Conservation (phyloP, 768 basidiomycete species). For the Termitomyces sp. region DNA sequence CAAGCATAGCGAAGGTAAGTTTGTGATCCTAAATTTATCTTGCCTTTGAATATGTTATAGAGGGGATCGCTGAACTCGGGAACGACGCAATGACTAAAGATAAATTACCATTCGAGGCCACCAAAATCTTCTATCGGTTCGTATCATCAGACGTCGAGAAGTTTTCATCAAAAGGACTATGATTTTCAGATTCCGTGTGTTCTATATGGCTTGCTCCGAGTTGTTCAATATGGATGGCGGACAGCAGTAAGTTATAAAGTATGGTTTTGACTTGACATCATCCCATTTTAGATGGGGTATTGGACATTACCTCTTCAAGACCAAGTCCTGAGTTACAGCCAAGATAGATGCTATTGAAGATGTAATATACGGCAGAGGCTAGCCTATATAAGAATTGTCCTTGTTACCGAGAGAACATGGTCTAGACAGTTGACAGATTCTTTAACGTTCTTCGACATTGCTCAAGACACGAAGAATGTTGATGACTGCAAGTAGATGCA, state of each 20-base stretch:
- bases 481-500: slow-evolving; percentile 46
- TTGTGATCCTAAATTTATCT: no score
- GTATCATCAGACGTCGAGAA: neutral
- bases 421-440: neutral
- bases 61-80: neutral
- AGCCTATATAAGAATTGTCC: neutral
- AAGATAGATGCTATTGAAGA: neutral
- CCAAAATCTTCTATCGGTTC: neutral
- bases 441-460: slow-evolving; percentile 43
- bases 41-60: neutral
- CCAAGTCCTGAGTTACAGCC: slow-evolving; percentile 7
- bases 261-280: neutral
- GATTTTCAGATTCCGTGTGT: slow-evolving; percentile 54
- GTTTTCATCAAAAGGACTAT: no score
- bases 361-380: slow-evolving; percentile 7
- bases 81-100: neutral
- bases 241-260: slow-evolving; percentile 45
- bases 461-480: slow-evolving; percentile 82
- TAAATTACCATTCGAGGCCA: neutral
- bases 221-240: slow-evolving; percentile 58
- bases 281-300: slow-evolving; percentile 42
- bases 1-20: slow-evolving; percentile 26
- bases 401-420: neutral
- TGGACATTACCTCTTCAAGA: slow-evolving; percentile 50
- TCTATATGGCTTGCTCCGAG: slow-evolving; percentile 69